phyloP scores from a whole-genome alignment of 1,284 basidiomycete genomes.

The Neotropicomus parvogracilis region DNA sequence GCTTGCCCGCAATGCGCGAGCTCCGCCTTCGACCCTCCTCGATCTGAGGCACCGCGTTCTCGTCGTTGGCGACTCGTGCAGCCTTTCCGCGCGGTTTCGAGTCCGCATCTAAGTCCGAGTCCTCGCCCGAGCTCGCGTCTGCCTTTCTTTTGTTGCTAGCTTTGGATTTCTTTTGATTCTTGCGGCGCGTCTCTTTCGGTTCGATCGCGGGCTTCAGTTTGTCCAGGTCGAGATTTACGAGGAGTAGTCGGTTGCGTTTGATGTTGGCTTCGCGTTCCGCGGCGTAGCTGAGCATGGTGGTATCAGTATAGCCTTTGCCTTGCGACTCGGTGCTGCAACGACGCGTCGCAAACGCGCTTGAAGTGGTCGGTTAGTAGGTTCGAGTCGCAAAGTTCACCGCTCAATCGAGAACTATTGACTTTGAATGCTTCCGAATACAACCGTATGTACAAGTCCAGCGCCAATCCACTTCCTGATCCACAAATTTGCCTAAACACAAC shows the following conservation, averaged over 20 bases:
- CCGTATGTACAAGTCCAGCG: conserved; percentile 1
- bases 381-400: too few relatives aligned
- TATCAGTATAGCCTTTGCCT: too few relatives aligned
- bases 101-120: conserved; percentile 9
- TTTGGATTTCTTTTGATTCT: conserved; percentile 10
- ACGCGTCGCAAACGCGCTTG: too few relatives aligned
- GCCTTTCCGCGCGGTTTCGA: conserved; percentile 29
- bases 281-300: conserved; percentile 39
- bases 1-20: conserved; percentile 56
- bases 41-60: conserved; percentile 16
- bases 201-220: conserved; percentile 41
- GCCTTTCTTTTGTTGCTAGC: conserved; percentile 20
- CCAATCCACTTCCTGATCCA: conserved; percentile 1
- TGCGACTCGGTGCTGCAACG: too few relatives aligned
- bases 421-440: not conserved
- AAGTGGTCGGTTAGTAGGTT: too few relatives aligned
- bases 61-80: conserved; percentile 27
- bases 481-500: conserved; percentile 2
- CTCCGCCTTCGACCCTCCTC: conserved; percentile 51
- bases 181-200: conserved; percentile 40
- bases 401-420: not conserved
- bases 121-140: conserved; percentile 7
- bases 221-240: conserved; percentile 44
- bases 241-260: conserved; percentile 43
- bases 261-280: conserved; percentile 48